phyloP scores from a whole-genome alignment of 192 early-diverging fungal species.

The Podila clonocystis region DNA sequence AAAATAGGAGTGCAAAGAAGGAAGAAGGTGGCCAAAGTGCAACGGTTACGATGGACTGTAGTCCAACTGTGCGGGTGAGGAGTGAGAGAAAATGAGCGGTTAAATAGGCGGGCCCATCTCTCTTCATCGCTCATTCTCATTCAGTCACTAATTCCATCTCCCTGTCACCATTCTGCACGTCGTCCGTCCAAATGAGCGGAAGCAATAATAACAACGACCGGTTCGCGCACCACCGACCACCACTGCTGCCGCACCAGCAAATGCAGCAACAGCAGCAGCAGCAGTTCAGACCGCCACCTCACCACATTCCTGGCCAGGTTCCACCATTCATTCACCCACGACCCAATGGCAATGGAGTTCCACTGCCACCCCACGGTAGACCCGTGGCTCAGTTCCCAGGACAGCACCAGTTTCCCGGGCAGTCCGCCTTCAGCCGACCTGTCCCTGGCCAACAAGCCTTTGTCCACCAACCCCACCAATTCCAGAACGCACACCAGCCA shows the following conservation, averaged over 20 bases:
- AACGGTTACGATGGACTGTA: no score
- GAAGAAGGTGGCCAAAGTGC: no score
- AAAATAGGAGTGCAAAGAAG: no score
- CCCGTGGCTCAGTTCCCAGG: neutral
- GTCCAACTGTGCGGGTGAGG: no score
- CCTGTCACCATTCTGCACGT: no score
- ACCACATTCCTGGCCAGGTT: conserved; percentile 19
- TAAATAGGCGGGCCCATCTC: no score
- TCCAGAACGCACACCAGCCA: conserved; percentile 15
- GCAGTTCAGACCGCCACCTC: conserved; percentile 11
- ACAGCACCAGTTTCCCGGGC: neutral
- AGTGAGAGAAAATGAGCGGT: no score
- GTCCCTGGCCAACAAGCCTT: conserved; percentile 23
- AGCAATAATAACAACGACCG: conserved; percentile 21
- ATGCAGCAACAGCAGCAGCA: conserved; percentile 11
- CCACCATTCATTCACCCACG: conserved; percentile 21
- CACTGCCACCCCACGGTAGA: neutral
- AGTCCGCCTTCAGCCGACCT: conserved; percentile 14
- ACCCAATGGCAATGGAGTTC: neutral
- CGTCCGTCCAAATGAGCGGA: no score
- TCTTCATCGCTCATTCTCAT: no score
- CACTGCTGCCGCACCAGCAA: neutral
- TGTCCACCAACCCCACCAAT: conserved; percentile 34
- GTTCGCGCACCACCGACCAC: conserved; percentile 21
- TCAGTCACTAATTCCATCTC: no score